Evolutionary conservation across 768 basidiomycete species (phyloP).

Genomic region (Cystofilobasidium macerans): DNA sequence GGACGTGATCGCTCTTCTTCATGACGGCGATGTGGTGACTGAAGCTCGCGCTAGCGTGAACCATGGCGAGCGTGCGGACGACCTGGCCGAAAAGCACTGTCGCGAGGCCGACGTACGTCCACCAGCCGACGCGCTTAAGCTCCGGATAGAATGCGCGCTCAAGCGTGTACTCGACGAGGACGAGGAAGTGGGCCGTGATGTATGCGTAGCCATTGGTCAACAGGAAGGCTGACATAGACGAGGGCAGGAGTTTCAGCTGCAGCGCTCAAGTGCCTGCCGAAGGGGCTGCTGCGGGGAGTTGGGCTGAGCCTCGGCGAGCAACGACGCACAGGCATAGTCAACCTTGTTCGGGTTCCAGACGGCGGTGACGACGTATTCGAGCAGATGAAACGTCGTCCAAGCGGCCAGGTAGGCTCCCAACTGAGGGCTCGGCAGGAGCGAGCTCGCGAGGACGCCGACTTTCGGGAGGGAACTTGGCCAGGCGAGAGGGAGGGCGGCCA

Average conservation of each 20-base stretch:
- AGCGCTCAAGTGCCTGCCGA: neutral
- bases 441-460: neutral
- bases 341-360: constrained; percentile 91
- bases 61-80: constrained; percentile 85
- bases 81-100: constrained; percentile 61
- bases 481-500: constrained; percentile 6
- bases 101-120: constrained; percentile 44
- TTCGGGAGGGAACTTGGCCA: neutral
- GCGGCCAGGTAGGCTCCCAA: constrained; percentile 51
- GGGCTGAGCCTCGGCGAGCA: neutral
- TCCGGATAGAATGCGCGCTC: constrained; percentile 41
- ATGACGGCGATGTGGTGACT: constrained; percentile 72
- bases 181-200: constrained; percentile 68
- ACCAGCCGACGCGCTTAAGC: constrained; percentile 5
- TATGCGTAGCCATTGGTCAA: constrained; percentile 81
- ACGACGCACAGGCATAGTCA: constrained; percentile 73
- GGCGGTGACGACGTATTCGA: constrained; percentile 88
- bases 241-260: neutral
- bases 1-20: constrained; percentile 59
- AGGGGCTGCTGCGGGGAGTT: neutral
- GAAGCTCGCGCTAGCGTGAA: constrained; percentile 85
- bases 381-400: constrained; percentile 84
- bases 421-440: neutral
- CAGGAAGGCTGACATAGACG: constrained; percentile 58
- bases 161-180: constrained; percentile 66